These are phyloP conservation scores for Dothistroma septosporum DNA, from an alignment of 2,329 filamentous ascomycete species.

Conservation along the genomic window DNA sequence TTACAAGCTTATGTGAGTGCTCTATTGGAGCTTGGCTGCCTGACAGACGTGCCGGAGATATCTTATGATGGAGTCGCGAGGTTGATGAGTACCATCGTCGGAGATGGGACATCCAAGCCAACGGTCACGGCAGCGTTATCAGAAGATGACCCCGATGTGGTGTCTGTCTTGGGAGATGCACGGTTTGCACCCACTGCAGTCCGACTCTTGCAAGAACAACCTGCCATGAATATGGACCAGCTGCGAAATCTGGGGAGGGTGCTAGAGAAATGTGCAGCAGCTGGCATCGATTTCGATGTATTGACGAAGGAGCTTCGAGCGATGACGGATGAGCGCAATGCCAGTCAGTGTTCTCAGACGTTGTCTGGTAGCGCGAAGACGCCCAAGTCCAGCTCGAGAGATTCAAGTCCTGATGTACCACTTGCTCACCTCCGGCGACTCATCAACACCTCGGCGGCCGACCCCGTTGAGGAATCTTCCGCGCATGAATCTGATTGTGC, in stretches of 20 bases:
- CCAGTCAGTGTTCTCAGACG: background rate
- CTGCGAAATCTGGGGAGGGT: background rate
- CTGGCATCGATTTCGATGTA: background rate
- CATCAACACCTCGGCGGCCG: background rate
- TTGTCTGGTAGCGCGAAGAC: too few relatives aligned
- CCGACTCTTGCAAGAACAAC: background rate
- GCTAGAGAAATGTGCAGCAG: background rate
- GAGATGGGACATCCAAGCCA: background rate
- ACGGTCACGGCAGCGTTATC: background rate
- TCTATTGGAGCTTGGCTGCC: background rate
- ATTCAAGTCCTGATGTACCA: background rate
- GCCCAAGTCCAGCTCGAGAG: background rate
- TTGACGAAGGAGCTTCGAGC: background rate
- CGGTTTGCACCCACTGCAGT: background rate
- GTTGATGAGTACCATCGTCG: background rate
- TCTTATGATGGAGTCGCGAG: background rate
- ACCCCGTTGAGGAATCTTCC: background rate
- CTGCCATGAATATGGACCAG: background rate
- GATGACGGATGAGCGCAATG: background rate
- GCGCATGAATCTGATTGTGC: background rate
- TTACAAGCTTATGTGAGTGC: background rate
- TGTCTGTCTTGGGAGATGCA: background rate
- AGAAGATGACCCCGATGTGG: background rate
- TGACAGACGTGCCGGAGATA: background rate
- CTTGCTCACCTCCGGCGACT: background rate